These are phyloP conservation scores for Fusarium phyllophilum DNA, from an alignment of 2,329 filamentous ascomycete species.

Conservation along the genomic window DNA sequence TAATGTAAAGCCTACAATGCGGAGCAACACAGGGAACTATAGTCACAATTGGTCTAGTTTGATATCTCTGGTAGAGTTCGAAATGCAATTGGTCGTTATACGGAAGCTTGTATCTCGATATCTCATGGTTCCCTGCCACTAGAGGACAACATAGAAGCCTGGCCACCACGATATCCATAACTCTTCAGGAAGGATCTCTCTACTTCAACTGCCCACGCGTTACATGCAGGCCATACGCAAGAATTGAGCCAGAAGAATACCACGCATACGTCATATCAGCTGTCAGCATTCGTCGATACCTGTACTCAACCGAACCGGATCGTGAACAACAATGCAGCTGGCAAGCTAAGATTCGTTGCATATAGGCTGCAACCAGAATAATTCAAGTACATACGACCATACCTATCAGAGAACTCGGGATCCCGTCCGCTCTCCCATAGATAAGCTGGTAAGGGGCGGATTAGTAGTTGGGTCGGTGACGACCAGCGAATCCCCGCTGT, in stretches of 20 bases:
- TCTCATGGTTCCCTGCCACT: rapidly evolving
- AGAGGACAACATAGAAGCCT: neutral
- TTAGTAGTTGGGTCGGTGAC: neutral
- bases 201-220: rapidly evolving
- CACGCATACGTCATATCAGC: neutral
- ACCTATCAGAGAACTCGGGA: neutral
- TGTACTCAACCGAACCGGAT: neutral
- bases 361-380: rapidly evolving
- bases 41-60: neutral
- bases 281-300: neutral
- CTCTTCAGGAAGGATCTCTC: too few relatives aligned
- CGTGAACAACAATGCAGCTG: too few relatives aligned
- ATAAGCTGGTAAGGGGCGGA: neutral
- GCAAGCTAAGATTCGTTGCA: rapidly evolving
- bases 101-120: neutral
- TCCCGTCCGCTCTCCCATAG: constrained; percentile 1
- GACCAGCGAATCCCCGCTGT: constrained; percentile 1
- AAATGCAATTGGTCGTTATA: neutral
- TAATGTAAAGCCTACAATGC: neutral
- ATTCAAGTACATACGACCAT: neutral
- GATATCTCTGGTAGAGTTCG: rapidly evolving
- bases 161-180: neutral
- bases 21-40: neutral
- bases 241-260: rapidly evolving
- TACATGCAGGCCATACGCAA: too few relatives aligned